These are phyloP conservation scores for Dendrothele bispora DNA, from an alignment of 768 basidiomycete species.

Conservation along the genomic window DNA sequence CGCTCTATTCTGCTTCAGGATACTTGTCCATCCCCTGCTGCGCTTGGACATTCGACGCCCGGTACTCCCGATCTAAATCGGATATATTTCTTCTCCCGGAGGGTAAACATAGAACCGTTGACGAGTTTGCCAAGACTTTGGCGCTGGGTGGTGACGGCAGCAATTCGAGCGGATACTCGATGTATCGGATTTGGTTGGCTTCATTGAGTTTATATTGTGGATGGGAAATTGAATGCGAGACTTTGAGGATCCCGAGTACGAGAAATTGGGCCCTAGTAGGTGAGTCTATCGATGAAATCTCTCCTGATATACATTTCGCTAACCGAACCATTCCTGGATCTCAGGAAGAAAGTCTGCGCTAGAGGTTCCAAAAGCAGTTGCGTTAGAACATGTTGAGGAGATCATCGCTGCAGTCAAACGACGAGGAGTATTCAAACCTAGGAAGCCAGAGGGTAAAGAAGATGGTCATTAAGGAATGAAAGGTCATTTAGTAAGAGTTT, in stretches of 20 bases:
- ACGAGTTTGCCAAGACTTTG: conserved; percentile 37
- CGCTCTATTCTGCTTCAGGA: conserved; percentile 57
- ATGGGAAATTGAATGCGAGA: conserved; percentile 87
- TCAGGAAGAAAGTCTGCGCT: conserved; percentile 28
- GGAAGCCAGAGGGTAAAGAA: conserved; percentile 71
- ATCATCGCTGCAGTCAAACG: conserved; percentile 58
- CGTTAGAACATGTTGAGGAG: conserved; percentile 41
- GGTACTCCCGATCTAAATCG: conserved; percentile 53
- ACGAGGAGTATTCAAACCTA: conserved; percentile 71
- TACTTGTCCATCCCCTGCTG: conserved; percentile 91
- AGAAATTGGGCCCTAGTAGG: conserved; percentile 92
- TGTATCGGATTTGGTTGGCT: conserved; percentile 88
- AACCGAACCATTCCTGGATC: conserved; percentile 2
- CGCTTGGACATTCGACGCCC: conserved; percentile 74
- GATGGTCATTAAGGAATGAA: conserved; percentile 15
- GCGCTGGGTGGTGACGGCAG: conserved; percentile 65
- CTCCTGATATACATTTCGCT: no score
- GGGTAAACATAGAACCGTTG: neutral
- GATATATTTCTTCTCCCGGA: conserved; percentile 26
- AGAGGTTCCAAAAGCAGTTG: conserved; percentile 24
- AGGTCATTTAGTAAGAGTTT: no score
- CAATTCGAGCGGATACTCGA: conserved; percentile 69
- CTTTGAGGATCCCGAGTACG: conserved; percentile 87
- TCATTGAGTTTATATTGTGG: conserved; percentile 70
- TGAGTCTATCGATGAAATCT: no score